Evolutionary conservation across 1,284 basidiomycete genomes (phyloP).

Genomic region (Cerioporus squamosus): DNA sequence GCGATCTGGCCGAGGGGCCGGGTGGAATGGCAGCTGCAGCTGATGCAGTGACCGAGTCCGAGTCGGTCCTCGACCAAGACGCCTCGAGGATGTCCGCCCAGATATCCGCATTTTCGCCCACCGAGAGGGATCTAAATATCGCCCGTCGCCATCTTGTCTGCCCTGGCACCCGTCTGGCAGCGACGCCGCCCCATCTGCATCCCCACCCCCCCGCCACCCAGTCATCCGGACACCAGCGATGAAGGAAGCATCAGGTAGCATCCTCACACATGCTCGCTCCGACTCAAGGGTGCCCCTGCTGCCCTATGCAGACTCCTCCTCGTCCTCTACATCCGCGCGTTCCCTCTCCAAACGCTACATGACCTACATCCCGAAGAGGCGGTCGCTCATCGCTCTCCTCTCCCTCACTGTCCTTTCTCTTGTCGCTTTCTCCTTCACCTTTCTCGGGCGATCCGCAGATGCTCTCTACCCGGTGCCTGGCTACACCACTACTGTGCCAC

Average conservation of each 20-base stretch:
- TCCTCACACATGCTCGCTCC: slow-evolving; percentile 22
- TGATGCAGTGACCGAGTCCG: no score
- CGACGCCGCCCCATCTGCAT: neutral
- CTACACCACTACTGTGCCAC: slow-evolving; percentile 25
- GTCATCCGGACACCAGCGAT: slow-evolving; percentile 7
- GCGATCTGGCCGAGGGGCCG: neutral
- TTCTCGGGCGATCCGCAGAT: slow-evolving; percentile 2
- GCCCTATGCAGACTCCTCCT: slow-evolving; percentile 24
- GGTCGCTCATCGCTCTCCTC: slow-evolving; percentile 29
- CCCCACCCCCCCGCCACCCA: slow-evolving; percentile 7
- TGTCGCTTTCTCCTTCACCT: slow-evolving; percentile 29
- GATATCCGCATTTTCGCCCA: neutral
- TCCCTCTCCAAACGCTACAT: slow-evolving; percentile 15
- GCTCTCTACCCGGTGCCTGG: slow-evolving; percentile 5
- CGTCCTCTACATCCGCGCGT: slow-evolving; percentile 17
- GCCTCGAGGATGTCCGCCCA: neutral
- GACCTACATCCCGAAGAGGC: slow-evolving; percentile 24
- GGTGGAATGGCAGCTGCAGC: neutral
- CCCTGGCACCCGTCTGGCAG: no score
- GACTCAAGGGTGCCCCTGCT: slow-evolving; percentile 35
- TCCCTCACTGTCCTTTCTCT: slow-evolving; percentile 41
- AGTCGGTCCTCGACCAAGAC: neutral
- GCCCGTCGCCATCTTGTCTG: neutral
- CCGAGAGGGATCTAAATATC: neutral
- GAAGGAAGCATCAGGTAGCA: slow-evolving; percentile 12